Evolutionary conservation across 2,329 filamentous ascomycete genomes (phyloP).

Genomic region (Cordyceps fumosorosea): DNA sequence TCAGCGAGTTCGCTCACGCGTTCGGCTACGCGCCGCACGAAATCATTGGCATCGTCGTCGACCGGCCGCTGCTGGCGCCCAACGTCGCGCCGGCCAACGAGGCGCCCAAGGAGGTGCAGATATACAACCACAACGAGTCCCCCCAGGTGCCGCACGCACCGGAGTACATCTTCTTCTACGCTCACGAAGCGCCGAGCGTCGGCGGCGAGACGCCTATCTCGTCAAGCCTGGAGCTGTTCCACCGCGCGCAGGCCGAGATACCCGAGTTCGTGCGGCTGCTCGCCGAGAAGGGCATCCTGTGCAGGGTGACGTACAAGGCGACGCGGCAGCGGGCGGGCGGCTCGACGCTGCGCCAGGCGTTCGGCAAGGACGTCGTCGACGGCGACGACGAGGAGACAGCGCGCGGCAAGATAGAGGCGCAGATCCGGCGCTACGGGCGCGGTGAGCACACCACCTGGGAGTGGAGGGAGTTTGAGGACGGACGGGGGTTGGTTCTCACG

Average conservation of each 20-base stretch:
- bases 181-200: slow-evolving; percentile 32
- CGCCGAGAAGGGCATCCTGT: slow-evolving; percentile 12
- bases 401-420: slow-evolving; percentile 39
- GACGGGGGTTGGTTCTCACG: slow-evolving; percentile 17
- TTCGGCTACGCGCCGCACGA: slow-evolving; percentile 31
- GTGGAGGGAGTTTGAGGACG: slow-evolving; percentile 34
- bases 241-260: slow-evolving; percentile 37
- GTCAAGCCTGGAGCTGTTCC: slow-evolving; percentile 40
- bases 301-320: too few species aligned
- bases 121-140: slow-evolving; percentile 46
- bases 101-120: slow-evolving; percentile 38
- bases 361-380: too few species aligned
- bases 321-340: too few species aligned
- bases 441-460: slow-evolving; percentile 41
- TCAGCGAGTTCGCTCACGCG: too few species aligned
- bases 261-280: slow-evolving; percentile 39
- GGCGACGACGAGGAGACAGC: slow-evolving; percentile 22
- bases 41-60: slow-evolving; percentile 44
- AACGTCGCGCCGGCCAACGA: slow-evolving; percentile 36
- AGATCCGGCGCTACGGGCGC: slow-evolving; percentile 40
- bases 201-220: slow-evolving; percentile 37
- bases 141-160: slow-evolving; percentile 44
- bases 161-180: slow-evolving; percentile 45
- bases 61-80: slow-evolving; percentile 26
- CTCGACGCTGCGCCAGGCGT: too few species aligned